Base-by-base conservation (phyloP, 495 filamentous ascomycete species). In the Talaromyces stipitatus region DNA sequence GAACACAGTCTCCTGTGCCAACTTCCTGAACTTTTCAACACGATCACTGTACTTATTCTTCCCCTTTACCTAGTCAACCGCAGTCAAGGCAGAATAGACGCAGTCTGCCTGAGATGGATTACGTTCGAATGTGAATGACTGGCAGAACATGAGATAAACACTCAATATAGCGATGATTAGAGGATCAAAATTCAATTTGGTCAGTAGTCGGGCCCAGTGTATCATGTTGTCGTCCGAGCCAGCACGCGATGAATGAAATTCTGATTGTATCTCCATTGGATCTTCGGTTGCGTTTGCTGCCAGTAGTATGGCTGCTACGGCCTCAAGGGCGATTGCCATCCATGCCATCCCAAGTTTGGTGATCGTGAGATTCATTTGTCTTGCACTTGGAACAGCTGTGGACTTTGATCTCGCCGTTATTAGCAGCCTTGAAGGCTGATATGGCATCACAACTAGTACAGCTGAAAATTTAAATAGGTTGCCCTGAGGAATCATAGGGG, bases 51-150 rank as follows among this genome's bases (percentile, higher is more conserved):
- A 54, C 11, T 20, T 2, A n/a, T 54, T 54, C 7, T 54, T 54
- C 16, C 51, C 51, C 20, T 54, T 54, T 22, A 32, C 12, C 51
- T 18, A 54, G 30, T 54, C 51, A 24, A 54, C 14, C 1, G 14
- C 51, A 36, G 51, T 54, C 51, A 54, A 24, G 10, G 51, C 30
- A 9, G 51, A 4, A n/a, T 54, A 54, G 4, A 54, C 51, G 20
- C 38, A 54, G 29, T 54, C 51, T 32, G 51, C 51, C 9, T 54
- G 51, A 8, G 51, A 23, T 32, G 51, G 14, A 5, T 38, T 10
- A 24, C 2, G 29, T 11, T 54, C 16, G 20, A 38, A 54, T 0
- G 51, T 38, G 29, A 54, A 54, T 23, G 51, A 14, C 51, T 54
- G 27, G 14, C 51, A 54, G 1, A 54, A 20, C 51, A 54, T 54